Evolutionary conservation across 352 stramenopile species (phyloP).

Genomic region (Aphanomyces euteiches): DNA sequence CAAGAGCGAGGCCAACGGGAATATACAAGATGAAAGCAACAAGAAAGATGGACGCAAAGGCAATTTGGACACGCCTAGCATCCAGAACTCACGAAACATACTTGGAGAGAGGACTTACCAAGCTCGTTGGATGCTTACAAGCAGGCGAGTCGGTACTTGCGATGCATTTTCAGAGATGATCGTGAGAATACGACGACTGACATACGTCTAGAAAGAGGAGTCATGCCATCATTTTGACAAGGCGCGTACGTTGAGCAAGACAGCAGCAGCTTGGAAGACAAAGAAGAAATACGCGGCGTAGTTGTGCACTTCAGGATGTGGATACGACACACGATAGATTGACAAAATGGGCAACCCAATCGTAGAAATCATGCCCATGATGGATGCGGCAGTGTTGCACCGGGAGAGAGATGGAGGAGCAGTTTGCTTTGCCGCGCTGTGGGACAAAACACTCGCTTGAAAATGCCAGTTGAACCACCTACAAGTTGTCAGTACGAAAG

Average conservation of each 20-base stretch:
- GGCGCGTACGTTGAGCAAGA: conserved; percentile 47
- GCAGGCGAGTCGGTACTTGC: not conserved
- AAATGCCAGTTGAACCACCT: conserved; percentile 48
- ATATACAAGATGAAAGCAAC: conserved; percentile 62
- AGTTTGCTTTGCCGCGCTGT: conserved; percentile 32
- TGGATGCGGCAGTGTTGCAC: conserved; percentile 1
- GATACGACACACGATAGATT: conserved; percentile 12
- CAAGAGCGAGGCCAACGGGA: conserved; percentile 49
- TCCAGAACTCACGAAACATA: too few species aligned
- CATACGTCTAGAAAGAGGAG: conserved; percentile 39
- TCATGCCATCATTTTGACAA: not conserved
- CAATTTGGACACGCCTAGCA: conserved; percentile 36
- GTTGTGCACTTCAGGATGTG: conserved; percentile 37
- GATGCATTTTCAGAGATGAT: not conserved
- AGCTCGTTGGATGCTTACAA: not conserved
- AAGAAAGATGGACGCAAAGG: conserved; percentile 45
- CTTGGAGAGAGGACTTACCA: conserved; percentile 6
- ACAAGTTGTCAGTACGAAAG: not conserved
- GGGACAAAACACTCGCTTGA: conserved; percentile 38
- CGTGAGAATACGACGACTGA: conserved; percentile 48
- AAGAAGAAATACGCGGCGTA: conserved; percentile 59
- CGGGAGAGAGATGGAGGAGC: conserved; percentile 35
- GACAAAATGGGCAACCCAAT: conserved; percentile 47
- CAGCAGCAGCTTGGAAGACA: conserved; percentile 46
- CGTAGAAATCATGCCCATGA: conserved; percentile 40